Conservation (phyloP, 495 filamentous ascomycete genomes). For the Penicillium lividum region DNA sequence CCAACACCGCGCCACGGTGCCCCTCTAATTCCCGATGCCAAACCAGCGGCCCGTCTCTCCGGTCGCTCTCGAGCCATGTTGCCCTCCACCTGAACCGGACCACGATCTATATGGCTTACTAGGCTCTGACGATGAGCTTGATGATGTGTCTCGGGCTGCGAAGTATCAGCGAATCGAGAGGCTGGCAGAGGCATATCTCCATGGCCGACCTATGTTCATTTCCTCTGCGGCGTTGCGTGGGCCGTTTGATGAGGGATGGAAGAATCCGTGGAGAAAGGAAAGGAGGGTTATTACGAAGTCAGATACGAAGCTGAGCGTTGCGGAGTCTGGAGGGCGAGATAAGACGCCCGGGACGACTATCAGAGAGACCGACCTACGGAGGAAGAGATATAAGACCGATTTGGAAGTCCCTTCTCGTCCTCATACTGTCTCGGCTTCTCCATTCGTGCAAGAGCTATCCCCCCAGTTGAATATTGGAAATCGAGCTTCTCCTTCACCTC, state of each 20-base stretch:
- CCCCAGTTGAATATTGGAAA: background rate
- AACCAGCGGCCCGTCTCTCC: slow-evolving; percentile 39
- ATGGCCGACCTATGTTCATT: slow-evolving; percentile 58
- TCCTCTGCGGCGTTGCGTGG: slow-evolving; percentile 63
- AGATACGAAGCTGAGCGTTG: background rate
- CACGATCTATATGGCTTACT: slow-evolving; percentile 38
- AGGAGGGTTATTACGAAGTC: slow-evolving; percentile 13
- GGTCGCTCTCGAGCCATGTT: slow-evolving; percentile 48
- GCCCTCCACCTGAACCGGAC: slow-evolving; percentile 39
- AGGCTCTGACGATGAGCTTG: slow-evolving; percentile 62
- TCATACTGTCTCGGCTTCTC: background rate
- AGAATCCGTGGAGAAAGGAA: slow-evolving; percentile 61
- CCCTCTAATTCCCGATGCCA: slow-evolving; percentile 35
- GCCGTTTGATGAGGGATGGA: slow-evolving; percentile 64
- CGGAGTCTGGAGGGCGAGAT: background rate
- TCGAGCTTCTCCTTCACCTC: background rate
- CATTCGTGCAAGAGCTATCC: background rate
- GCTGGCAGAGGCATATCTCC: slow-evolving; percentile 58
- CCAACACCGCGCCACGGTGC: slow-evolving; percentile 7
- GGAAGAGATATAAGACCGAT: slow-evolving; percentile 9
- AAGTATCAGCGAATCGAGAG: slow-evolving; percentile 60
- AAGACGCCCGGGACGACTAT: slow-evolving; percentile 8
- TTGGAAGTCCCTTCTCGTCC: slow-evolving; percentile 5
- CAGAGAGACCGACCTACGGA: slow-evolving; percentile 22
- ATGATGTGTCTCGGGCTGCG: slow-evolving; percentile 44